phyloP scores from a whole-genome alignment of 2,329 filamentous ascomycete genomes.

The Penicillium sp. region DNA sequence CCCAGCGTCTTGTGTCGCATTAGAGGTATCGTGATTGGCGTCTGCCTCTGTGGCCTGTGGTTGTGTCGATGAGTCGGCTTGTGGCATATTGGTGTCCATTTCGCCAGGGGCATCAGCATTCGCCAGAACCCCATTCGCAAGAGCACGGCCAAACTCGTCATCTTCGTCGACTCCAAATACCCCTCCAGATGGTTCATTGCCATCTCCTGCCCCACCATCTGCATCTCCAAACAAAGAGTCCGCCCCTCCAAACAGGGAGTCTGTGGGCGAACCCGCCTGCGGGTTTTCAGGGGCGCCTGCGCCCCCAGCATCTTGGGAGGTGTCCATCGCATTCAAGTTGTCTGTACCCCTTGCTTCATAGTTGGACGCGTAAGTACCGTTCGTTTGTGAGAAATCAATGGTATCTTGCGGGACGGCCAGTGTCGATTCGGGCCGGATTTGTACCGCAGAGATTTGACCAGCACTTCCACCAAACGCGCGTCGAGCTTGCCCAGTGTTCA shows the following conservation, averaged over 20 bases:
- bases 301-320: conserved; percentile 36
- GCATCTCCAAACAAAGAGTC: conserved; percentile 89
- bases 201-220: conserved; percentile 55
- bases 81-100: conserved; percentile 26
- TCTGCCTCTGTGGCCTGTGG: conserved; percentile 12
- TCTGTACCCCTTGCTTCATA: conserved; percentile 64
- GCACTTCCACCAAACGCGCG: conserved; percentile 76
- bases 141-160: conserved; percentile 74
- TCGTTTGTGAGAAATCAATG: conserved; percentile 52
- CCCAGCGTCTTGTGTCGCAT: conserved; percentile 18
- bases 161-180: conserved; percentile 79
- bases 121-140: conserved; percentile 63
- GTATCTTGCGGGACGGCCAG: conserved; percentile 74
- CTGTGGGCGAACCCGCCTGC: conserved; percentile 65
- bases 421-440: conserved; percentile 76
- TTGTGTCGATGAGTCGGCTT: conserved; percentile 22
- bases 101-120: conserved; percentile 48
- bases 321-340: conserved; percentile 50
- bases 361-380: conserved; percentile 75
- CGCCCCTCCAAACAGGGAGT: conserved; percentile 82
- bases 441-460: conserved; percentile 84
- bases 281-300: conserved; percentile 55
- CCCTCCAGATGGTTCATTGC: conserved; percentile 55
- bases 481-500: conserved; percentile 78
- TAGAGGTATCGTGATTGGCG: conserved; percentile 4